Percentiles rank a stretch among this genome's conserved stretches.
These are phyloP conservation scores for Sphagnum magellanicum DNA, from an alignment of 228 moss, liverwort and hornwort genomes.

Conservation along the genomic window DNA sequence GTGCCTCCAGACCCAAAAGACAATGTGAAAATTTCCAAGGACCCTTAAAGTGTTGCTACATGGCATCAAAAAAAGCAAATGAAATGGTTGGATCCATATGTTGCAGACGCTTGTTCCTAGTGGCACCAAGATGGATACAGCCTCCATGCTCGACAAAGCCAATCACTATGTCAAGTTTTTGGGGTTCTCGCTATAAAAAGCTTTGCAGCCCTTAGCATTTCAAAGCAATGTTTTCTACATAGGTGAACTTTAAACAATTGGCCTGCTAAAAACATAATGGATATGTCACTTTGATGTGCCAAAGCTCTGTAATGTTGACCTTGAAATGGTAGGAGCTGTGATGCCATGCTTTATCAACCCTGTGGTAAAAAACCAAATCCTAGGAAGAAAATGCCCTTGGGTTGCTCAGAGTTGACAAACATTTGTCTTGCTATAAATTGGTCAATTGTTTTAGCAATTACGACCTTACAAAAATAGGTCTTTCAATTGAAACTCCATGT, in stretches of 20 bases:
- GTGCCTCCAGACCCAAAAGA: too few species aligned
- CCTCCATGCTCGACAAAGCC: too few species aligned
- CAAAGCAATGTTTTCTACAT: constrained; percentile 43
- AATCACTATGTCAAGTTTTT: constrained; percentile 15
- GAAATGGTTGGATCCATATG: too few species aligned
- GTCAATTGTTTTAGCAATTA: constrained; percentile 20
- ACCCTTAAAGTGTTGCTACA: too few species aligned
- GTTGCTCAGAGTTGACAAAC: constrained; percentile 18
- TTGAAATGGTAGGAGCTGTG: constrained; percentile 20
- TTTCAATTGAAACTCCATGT: constrained; percentile 35
- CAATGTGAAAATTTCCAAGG: too few species aligned
- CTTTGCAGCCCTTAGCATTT: constrained; percentile 39
- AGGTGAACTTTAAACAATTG: constrained; percentile 22
- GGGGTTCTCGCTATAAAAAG: constrained; percentile 68
- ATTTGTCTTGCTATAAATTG: constrained; percentile 26
- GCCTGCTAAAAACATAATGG: constrained; percentile 44
- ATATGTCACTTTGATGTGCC: constrained; percentile 46
- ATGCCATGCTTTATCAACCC: constrained; percentile 39
- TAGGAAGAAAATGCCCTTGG: constrained; percentile 36
- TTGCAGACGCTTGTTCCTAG: too few species aligned
- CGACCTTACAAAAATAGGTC: constrained; percentile 9
- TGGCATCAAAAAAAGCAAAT: too few species aligned
- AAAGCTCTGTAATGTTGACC: constrained; percentile 36
- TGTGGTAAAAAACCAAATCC: constrained; percentile 42
- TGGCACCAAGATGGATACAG: too few species aligned